Percentiles rank a stretch among this genome's conserved stretches.
Conservation (phyloP, 805 yeast genomes). For the Brettanomyces custersianus region DNA sequence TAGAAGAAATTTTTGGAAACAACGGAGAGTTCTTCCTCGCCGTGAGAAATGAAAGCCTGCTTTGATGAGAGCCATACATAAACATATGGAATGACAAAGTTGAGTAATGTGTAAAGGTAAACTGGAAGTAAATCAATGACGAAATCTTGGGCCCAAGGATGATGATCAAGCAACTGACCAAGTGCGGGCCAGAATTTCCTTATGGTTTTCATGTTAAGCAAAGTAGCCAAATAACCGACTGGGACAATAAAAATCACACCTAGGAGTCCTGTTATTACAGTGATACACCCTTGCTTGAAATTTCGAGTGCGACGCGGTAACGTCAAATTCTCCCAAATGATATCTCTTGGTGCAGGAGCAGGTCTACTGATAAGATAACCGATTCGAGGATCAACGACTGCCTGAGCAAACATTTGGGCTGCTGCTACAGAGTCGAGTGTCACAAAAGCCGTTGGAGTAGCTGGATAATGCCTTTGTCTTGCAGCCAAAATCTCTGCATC, state of each 20-base stretch:
- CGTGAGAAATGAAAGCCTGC: slow-evolving; percentile 87
- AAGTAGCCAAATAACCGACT: slow-evolving; percentile 74
- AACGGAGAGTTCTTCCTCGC: slow-evolving; percentile 85
- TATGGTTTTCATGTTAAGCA: slow-evolving; percentile 72
- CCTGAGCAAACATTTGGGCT: slow-evolving; percentile 96
- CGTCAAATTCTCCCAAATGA: slow-evolving; percentile 86
- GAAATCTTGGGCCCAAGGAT: slow-evolving; percentile 65
- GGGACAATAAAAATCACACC: slow-evolving; percentile 75
- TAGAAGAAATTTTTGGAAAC: slow-evolving; percentile 92
- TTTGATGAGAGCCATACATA: slow-evolving; percentile 73
- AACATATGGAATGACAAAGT: slow-evolving; percentile 74
- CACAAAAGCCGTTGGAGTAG: slow-evolving; percentile 86
- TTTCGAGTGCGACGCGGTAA: slow-evolving; percentile 67
- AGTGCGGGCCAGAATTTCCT: slow-evolving; percentile 74
- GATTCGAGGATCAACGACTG: slow-evolving; percentile 84
- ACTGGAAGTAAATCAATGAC: slow-evolving; percentile 90
- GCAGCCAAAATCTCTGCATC: slow-evolving; percentile 65
- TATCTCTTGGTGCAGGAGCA: slow-evolving; percentile 96
- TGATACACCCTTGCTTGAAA: slow-evolving; percentile 52
- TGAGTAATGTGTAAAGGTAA: slow-evolving; percentile 78
- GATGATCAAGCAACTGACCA: slow-evolving; percentile 55
- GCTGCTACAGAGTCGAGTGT: slow-evolving; percentile 93
- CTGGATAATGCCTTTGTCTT: slow-evolving; percentile 59
- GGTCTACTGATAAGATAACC: slow-evolving; percentile 70
- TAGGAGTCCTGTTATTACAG: slow-evolving; percentile 55